Evolutionary conservation across 495 filamentous ascomycete genomes (phyloP).

Genomic region (Penicillium samsonianum): DNA sequence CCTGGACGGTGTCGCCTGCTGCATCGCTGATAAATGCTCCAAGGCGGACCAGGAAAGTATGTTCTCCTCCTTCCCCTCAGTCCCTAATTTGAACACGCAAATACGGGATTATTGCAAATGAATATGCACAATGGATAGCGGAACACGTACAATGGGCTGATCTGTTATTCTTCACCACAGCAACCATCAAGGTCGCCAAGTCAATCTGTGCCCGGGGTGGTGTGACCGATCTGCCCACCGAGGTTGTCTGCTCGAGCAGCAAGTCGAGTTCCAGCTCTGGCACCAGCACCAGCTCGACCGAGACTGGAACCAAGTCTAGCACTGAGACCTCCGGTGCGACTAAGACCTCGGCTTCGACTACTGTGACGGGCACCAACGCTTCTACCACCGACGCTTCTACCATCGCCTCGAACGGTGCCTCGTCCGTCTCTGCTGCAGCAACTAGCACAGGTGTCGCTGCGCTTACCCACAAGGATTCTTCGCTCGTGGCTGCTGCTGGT

Average conservation of each 20-base stretch:
- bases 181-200: conserved; percentile 51
- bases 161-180: conserved; percentile 25
- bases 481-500: conserved; percentile 39
- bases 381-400: conserved; percentile 16
- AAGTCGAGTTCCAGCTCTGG: conserved; percentile 24
- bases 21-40: conserved; percentile 58
- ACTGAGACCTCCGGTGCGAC: conserved; percentile 20
- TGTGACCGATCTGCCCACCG: conserved; percentile 41
- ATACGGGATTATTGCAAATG: not conserved
- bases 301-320: conserved; percentile 21
- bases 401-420: conserved; percentile 18
- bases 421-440: conserved; percentile 20
- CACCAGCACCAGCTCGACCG: conserved; percentile 25
- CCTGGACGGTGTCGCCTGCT: conserved; percentile 65
- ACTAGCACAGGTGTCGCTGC: conserved; percentile 45
- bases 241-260: conserved; percentile 37
- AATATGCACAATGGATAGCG: not conserved
- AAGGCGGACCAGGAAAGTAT: conserved; percentile 57
- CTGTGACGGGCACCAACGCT: conserved; percentile 15
- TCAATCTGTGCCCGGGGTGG: conserved; percentile 50
- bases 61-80: conserved; percentile 11
- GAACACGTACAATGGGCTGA: not conserved
- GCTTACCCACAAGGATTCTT: conserved; percentile 42
- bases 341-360: conserved; percentile 13
- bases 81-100: not conserved